Conservation (phyloP, 1,284 basidiomycete genomes). For the Trichosporon coremiiforme region DNA sequence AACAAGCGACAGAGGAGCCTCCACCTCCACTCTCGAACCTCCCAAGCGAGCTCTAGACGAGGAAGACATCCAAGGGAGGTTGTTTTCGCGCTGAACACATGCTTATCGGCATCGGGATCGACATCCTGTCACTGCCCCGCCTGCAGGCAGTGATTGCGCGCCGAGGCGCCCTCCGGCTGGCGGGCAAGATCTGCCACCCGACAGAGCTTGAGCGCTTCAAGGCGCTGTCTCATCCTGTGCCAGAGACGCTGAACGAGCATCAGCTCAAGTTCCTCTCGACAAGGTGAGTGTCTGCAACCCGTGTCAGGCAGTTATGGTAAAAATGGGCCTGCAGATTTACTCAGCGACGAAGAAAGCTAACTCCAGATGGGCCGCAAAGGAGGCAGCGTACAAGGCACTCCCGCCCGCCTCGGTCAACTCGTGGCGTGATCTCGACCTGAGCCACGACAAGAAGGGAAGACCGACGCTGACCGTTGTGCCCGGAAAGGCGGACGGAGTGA, state of each 20-base stretch:
- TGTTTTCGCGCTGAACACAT: constrained; percentile 25
- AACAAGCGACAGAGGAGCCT: not conserved
- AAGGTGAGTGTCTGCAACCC: no score
- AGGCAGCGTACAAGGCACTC: constrained; percentile 86
- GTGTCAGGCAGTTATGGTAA: no score
- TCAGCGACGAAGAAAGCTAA: no score
- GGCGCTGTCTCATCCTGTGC: constrained; percentile 17
- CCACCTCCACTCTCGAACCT: not conserved
- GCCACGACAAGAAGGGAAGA: constrained; percentile 33
- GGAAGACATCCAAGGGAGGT: not conserved
- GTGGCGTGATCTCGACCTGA: constrained; percentile 70
- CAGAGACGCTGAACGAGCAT: constrained; percentile 22
- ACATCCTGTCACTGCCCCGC: constrained; percentile 71
- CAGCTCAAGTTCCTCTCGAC: not conserved
- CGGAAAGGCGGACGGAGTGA: constrained; percentile 31
- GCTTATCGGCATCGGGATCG: constrained; percentile 76
- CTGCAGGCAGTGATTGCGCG: constrained; percentile 64
- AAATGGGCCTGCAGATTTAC: no score
- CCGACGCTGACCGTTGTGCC: constrained; percentile 30
- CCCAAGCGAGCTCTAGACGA: no score
- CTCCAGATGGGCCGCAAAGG: constrained; percentile 78
- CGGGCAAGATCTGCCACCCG: constrained; percentile 66
- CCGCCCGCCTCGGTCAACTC: constrained; percentile 65
- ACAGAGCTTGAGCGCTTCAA: constrained; percentile 31
- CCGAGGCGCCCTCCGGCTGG: constrained; percentile 61